Conservation (phyloP, 2,329 filamentous ascomycete species). For the Juglanconis oblonga region DNA sequence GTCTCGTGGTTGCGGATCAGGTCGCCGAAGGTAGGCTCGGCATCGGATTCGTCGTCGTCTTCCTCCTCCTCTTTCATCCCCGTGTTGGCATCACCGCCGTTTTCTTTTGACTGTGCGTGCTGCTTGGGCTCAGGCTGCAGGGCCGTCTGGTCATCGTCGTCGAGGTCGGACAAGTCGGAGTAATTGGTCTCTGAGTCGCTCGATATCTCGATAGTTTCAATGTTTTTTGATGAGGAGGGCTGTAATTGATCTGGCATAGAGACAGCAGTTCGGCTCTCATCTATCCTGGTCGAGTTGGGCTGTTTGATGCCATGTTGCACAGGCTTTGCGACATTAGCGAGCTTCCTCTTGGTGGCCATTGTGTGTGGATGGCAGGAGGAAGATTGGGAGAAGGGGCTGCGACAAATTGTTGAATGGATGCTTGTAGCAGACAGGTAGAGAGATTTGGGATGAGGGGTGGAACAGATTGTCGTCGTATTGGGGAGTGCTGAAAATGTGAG, state of each 20-base stretch:
- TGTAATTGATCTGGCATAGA: slow-evolving; percentile 25
- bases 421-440: background rate
- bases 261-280: slow-evolving; percentile 58
- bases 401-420: background rate
- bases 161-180: slow-evolving; percentile 41
- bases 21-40: slow-evolving; percentile 79
- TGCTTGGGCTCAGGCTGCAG: slow-evolving; percentile 22
- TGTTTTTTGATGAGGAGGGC: slow-evolving; percentile 32
- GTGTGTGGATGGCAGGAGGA: slow-evolving; percentile 8
- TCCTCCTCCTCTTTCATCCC: slow-evolving; percentile 30
- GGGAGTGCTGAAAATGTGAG: background rate
- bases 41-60: slow-evolving; percentile 41
- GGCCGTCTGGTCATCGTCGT: slow-evolving; percentile 27
- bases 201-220: slow-evolving; percentile 54
- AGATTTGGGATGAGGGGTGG: background rate
- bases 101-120: slow-evolving; percentile 6
- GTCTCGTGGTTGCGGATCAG: slow-evolving; percentile 71
- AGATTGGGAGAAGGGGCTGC: background rate
- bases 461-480: background rate
- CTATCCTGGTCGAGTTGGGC: slow-evolving; percentile 47
- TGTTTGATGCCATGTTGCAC: slow-evolving; percentile 52
- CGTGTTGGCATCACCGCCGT: slow-evolving; percentile 3
- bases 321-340: slow-evolving; percentile 55
- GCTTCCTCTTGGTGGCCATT: slow-evolving; percentile 63
- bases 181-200: slow-evolving; percentile 50